phyloP scores from a whole-genome alignment of 1,139 yeast species.

The Barnettozyma hawaiiensis region DNA sequence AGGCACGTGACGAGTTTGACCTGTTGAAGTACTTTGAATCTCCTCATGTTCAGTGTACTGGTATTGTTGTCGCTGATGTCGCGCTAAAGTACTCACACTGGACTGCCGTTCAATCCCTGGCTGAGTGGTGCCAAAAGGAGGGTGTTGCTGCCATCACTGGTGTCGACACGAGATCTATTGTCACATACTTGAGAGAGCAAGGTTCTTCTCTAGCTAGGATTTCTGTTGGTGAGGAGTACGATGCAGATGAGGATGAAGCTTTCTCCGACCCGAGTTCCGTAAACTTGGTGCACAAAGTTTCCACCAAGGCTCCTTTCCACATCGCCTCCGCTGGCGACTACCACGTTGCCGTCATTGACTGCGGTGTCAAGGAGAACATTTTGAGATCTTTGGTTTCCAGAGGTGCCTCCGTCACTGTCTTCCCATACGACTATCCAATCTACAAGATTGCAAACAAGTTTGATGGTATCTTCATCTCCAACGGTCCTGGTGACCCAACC shows the following conservation, averaged over 20 bases:
- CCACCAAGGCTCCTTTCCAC: constrained; percentile 94
- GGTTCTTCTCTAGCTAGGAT: constrained; percentile 92
- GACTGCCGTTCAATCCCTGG: constrained; percentile 96
- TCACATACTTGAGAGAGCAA: constrained; percentile 85
- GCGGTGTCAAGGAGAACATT: constrained; percentile 97
- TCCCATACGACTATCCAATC: constrained; percentile 92
- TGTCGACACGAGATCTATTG: constrained; percentile 93
- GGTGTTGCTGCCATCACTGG: constrained; percentile 97
- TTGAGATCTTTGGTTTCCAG: constrained; percentile 87
- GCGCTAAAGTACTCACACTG: constrained; percentile 95
- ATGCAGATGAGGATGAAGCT: constrained; percentile 88
- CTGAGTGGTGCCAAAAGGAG: constrained; percentile 93
- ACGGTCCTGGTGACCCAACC: constrained; percentile 98
- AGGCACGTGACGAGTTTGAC: constrained; percentile 74
- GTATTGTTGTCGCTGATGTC: constrained; percentile 92
- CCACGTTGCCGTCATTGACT: constrained; percentile 90
- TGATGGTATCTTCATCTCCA: constrained; percentile 91
- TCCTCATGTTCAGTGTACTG: constrained; percentile 87
- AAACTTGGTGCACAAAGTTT: constrained; percentile 87
- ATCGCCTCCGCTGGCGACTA: constrained; percentile 56
- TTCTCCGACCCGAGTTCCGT: constrained; percentile 89
- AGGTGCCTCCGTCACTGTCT: constrained; percentile 93
- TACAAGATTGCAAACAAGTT: constrained; percentile 87
- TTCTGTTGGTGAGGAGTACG: constrained; percentile 84
- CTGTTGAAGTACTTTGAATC: constrained; percentile 87